Evolutionary conservation across 2,329 filamentous ascomycete genomes (phyloP), one percentile per base, ranked within the genome.

Genomic region (Fusarium acutatum): DNA sequence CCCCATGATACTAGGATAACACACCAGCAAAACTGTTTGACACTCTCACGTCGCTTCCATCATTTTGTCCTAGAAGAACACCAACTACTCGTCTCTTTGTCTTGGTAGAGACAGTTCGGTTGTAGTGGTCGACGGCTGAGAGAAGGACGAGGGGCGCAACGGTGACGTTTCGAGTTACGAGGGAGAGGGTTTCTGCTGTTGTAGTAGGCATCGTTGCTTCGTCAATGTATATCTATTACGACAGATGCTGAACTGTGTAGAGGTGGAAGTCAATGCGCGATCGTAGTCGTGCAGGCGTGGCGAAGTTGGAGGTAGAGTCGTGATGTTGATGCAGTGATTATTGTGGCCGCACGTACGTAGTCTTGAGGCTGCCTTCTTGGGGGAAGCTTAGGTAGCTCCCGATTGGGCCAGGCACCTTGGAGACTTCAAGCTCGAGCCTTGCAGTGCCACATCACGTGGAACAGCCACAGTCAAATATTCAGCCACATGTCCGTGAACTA

Each of bases 11-110:
- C 62, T 47, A 62, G 60, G 49, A 52, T 43, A 67, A 80, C 79
- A 71, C 83, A 98, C 96, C 95, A 81, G 96, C 96, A 84, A 98
- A 99, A 86, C 96, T 97, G 90, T 99, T 99, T 75, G 96, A 98
- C 79, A 98, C 96, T 75, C 96, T 91, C 82, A 98, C 96, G 80
- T 94, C 95, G 85, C 96, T 96, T 79, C 96, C 95, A 84, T 97
- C 94, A 78, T 98, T 98, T 85, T 98, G 95, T 52, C 96, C 96
- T 70, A 99, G 87, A 64, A 99, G 86, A 54, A 98, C 96, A 80
- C 96, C 96, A 40, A 99, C 96, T 41, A 98, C 96, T 81, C 96
- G 92, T 81, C 93, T 92, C 81, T 88, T 87, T 78, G 94, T 94
- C 81, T 94, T 95, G 84, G 96, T 97, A 78, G 93, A 93, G 73